These are phyloP conservation scores for Ophiostoma pallidulum DNA, from an alignment of 2,329 filamentous ascomycete species.

Conservation along the genomic window DNA sequence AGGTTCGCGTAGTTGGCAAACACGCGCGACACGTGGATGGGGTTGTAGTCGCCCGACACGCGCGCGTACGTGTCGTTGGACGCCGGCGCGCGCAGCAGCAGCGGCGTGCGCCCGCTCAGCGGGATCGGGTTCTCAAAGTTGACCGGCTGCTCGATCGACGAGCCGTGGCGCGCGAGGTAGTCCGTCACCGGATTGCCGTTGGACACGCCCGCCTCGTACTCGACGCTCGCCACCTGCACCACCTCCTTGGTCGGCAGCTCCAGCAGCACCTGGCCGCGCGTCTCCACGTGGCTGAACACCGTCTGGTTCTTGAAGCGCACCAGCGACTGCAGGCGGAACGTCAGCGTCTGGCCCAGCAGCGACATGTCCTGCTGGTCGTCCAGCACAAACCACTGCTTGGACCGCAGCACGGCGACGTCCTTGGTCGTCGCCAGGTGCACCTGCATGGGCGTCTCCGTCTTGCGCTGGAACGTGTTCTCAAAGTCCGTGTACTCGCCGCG, in stretches of 20 bases:
- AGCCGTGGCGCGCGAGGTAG: conserved; percentile 85
- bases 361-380: conserved; percentile 65
- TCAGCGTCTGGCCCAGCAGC: conserved; percentile 84
- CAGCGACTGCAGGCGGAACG: conserved; percentile 89
- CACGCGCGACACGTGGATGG: conserved; percentile 94
- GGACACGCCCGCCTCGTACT: conserved; percentile 84
- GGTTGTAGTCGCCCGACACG: conserved; percentile 97
- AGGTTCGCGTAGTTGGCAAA: conserved; percentile 94
- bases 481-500: conserved; percentile 86
- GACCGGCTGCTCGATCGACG: conserved; percentile 89
- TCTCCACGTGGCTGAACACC: conserved; percentile 85
- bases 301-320: conserved; percentile 92
- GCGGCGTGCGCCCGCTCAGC: conserved; percentile 80
- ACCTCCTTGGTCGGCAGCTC: conserved; percentile 96
- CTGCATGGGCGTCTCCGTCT: conserved; percentile 91
- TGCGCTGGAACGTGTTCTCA: conserved; percentile 98
- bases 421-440: conserved; percentile 78
- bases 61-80: conserved; percentile 98
- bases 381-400: conserved; percentile 95
- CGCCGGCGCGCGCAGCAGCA: conserved; percentile 80
- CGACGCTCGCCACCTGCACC: conserved; percentile 92
- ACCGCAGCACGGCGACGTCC: conserved; percentile 86
- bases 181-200: conserved; percentile 96
- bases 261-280: conserved; percentile 81
- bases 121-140: conserved; percentile 97